Conservation (phyloP, 345 rosid genomes). For the Eucalyptus pauciflora region DNA sequence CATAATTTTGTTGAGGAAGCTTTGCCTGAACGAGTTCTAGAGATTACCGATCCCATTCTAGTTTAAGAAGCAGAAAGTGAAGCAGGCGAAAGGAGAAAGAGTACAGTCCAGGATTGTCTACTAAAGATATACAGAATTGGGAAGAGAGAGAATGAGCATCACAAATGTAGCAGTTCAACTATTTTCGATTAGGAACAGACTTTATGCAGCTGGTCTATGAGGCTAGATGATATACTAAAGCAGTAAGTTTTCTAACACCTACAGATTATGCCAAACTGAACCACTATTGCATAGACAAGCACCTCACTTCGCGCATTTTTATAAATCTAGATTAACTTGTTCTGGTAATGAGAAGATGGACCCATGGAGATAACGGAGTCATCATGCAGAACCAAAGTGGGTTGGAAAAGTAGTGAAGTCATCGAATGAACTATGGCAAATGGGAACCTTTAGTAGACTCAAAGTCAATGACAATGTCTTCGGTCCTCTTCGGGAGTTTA, state of each 20-base stretch:
- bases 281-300: not conserved
- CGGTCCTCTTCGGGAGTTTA: not conserved
- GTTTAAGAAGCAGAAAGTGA: not conserved
- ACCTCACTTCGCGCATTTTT: not conserved
- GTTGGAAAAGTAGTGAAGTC: not conserved
- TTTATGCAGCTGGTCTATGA: not conserved
- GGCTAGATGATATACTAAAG: not conserved
- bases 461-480: not conserved
- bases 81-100: not conserved
- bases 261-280: not conserved
- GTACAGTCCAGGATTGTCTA: not conserved
- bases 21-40: not conserved
- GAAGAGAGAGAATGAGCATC: not conserved
- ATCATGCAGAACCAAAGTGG: not conserved
- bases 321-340: not conserved
- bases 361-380: not conserved
- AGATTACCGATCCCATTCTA: not conserved
- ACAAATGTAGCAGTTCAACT: not conserved
- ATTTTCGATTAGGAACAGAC: not conserved
- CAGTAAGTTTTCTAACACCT: not conserved
- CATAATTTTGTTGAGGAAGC: not conserved
- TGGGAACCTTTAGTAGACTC: not conserved
- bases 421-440: not conserved
- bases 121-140: not conserved
- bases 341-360: not conserved